phyloP scores from a whole-genome alignment of 164 flowering plant genomes.

The Dillenia turbinata region DNA sequence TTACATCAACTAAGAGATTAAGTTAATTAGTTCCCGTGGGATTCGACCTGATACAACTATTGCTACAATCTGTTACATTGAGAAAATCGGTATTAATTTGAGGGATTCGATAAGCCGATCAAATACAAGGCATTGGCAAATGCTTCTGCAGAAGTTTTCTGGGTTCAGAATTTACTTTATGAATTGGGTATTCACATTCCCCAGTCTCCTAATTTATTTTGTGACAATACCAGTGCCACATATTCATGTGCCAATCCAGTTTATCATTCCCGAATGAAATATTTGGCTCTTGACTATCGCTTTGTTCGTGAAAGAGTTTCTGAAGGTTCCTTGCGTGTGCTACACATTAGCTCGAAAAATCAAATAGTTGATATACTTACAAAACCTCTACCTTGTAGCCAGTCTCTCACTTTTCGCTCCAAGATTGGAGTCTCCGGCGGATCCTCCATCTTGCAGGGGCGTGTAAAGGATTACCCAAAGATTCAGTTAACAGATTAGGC shows the following conservation, averaged over 20 bases:
- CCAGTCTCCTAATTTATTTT: not conserved
- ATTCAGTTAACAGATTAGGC: too few relatives aligned
- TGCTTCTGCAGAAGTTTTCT: not conserved
- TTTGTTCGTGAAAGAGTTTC: conserved; percentile 2
- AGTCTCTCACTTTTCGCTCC: not conserved
- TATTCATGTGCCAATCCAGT: not conserved
- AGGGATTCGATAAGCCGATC: too few relatives aligned
- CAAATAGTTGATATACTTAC: not conserved
- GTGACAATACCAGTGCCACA: conserved; percentile 6
- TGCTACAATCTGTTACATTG: too few relatives aligned
- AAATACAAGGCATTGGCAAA: not conserved
- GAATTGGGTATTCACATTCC: not conserved
- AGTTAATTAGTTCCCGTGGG: too few relatives aligned
- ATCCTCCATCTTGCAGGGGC: conserved; percentile 4
- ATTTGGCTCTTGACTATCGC: not conserved
- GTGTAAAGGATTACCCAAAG: not conserved
- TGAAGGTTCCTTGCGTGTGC: not conserved
- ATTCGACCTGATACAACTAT: too few relatives aligned
- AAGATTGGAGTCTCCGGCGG: not conserved
- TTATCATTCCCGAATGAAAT: not conserved
- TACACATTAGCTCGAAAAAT: not conserved
- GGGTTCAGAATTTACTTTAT: not conserved
- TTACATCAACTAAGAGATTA: too few relatives aligned
- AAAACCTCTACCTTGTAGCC: not conserved
- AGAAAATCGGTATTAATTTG: too few relatives aligned